Conservation (phyloP, 2,329 filamentous ascomycete genomes). For the Graphiopsis chlorocephala region DNA sequence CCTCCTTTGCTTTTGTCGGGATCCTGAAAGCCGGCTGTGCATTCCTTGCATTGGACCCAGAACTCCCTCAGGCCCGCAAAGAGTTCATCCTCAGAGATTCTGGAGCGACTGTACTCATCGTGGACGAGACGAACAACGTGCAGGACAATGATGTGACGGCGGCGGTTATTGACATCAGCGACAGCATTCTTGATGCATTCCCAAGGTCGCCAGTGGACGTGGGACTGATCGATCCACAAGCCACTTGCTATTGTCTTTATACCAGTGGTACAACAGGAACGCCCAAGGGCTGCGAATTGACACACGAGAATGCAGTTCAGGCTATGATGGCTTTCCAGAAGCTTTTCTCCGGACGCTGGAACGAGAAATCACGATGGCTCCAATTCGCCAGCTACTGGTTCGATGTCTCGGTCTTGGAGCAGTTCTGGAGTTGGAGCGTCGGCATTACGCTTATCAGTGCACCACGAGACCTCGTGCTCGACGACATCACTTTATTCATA, state of each 20-base stretch:
- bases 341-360: constrained; percentile 74
- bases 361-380: constrained; percentile 71
- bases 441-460: constrained; percentile 81
- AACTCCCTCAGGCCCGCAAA: constrained; percentile 69
- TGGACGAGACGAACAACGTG: constrained; percentile 46
- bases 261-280: constrained; percentile 84
- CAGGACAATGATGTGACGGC: constrained; percentile 19
- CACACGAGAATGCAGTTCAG: constrained; percentile 84
- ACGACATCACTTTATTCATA: constrained; percentile 74
- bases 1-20: constrained; percentile 77
- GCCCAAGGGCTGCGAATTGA: constrained; percentile 84
- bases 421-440: constrained; percentile 94
- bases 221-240: constrained; percentile 43
- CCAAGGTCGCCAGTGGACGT: constrained; percentile 35
- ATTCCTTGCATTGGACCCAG: constrained; percentile 76
- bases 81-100: constrained; percentile 77
- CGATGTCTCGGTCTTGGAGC: constrained; percentile 87
- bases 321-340: constrained; percentile 83
- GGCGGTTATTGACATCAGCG: constrained; percentile 18
- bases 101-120: constrained; percentile 48
- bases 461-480: constrained; percentile 78
- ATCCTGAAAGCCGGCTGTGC: constrained; percentile 79
- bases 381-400: constrained; percentile 96
- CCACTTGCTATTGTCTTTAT: constrained; percentile 79
- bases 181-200: constrained; percentile 16